phyloP scores from a whole-genome alignment of 106 monocot genomes.

The Dactylorhiza incarnata region DNA sequence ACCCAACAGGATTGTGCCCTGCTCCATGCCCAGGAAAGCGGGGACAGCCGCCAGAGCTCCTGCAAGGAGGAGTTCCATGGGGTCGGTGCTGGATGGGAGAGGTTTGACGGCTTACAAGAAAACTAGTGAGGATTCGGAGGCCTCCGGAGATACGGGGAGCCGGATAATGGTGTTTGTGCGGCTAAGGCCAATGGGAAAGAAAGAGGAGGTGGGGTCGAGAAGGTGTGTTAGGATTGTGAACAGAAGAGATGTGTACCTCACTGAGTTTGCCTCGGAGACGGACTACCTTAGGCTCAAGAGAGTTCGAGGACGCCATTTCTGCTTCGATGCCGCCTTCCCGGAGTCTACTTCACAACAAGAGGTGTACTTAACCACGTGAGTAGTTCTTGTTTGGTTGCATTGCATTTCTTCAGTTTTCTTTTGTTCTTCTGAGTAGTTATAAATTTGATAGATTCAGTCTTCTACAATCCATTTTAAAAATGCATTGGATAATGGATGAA shows the following conservation, averaged over 20 bases:
- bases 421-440: neutral
- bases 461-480: too few species aligned
- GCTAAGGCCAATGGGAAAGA: slow-evolving; percentile 82
- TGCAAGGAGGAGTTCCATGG: slow-evolving; percentile 41
- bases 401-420: neutral
- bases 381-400: neutral
- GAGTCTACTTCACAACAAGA: slow-evolving; percentile 71
- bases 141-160: slow-evolving; percentile 22
- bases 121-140: neutral
- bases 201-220: slow-evolving; percentile 79
- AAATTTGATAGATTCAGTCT: neutral
- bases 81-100: slow-evolving; percentile 22
- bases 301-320: slow-evolving; percentile 84
- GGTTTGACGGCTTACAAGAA: slow-evolving; percentile 15
- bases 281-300: slow-evolving; percentile 89
- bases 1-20: neutral
- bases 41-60: neutral
- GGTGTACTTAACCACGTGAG: slow-evolving; percentile 76
- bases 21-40: slow-evolving; percentile 50
- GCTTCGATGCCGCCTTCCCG: slow-evolving; percentile 74
- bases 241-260: slow-evolving; percentile 65
- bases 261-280: slow-evolving; percentile 63
- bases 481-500: too few species aligned
- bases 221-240: slow-evolving; percentile 67
- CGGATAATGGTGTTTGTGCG: slow-evolving; percentile 82